Percentiles rank a stretch among this genome's conserved stretches.
phyloP scores from a whole-genome alignment of 331 rosid species.

The Rosa hybrid region DNA sequence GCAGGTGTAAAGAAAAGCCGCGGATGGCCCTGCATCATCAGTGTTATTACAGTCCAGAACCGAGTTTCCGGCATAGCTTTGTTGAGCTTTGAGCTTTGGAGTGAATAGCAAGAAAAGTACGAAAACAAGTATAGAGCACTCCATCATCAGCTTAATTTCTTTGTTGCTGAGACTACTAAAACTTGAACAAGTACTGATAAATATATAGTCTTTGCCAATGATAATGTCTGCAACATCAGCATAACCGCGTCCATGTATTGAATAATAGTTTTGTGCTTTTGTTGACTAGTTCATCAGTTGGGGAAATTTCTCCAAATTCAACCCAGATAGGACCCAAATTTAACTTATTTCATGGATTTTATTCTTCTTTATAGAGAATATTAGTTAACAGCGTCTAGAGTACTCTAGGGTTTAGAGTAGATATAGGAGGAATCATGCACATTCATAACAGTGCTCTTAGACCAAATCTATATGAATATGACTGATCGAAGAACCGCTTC shows the following conservation, averaged over 20 bases:
- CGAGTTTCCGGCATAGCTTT: constrained; percentile 45
- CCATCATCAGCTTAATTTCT: background rate
- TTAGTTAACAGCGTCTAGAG: background rate
- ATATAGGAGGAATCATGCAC: background rate
- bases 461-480: background rate
- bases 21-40: constrained; percentile 35
- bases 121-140: background rate
- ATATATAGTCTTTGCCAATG: background rate
- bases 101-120: constrained; percentile 8
- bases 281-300: constrained; percentile 7
- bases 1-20: constrained; percentile 54
- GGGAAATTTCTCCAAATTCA: background rate
- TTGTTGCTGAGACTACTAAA: background rate
- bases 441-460: background rate
- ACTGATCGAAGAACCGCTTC: background rate
- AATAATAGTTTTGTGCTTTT: background rate
- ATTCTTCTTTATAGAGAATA: background rate
- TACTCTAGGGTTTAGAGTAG: background rate
- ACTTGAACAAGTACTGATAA: background rate
- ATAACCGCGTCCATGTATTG: constrained; percentile 5
- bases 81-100: constrained; percentile 37
- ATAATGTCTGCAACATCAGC: constrained; percentile 10
- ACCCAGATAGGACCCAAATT: constrained; percentile 3
- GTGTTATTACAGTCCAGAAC: constrained; percentile 26
- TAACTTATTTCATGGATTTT: background rate